Base-by-base conservation (phyloP, 2,329 filamentous ascomycete genomes). In the Botryotinia convoluta region DNA sequence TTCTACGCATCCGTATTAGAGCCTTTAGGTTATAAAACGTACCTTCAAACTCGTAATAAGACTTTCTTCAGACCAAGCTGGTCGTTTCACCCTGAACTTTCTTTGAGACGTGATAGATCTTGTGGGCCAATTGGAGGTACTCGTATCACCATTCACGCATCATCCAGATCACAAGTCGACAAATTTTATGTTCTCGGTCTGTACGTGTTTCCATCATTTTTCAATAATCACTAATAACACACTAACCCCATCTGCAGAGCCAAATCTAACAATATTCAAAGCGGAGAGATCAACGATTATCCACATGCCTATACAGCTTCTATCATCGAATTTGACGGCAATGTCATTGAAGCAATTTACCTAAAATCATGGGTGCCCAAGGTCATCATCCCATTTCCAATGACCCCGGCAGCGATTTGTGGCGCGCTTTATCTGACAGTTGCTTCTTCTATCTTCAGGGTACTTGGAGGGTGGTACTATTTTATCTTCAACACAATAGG, bases 271-370 rank as follows among this genome's bases (percentile, higher is more conserved):
- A 39, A 9, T 16, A 20, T 54, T 8, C 14, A 29, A n/a, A 37
- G 22, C 16, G 26, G 35, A 26, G 18, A 26, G 20, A 42, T n/a
- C 4, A 12, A 4, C 18, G n/a, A 57, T 26, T 39, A 39, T 10
- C 4, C 26, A 39, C 37, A 39, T 39, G 45, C 63, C 22, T 54
- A 29, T 35, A 39, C 18, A 32, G 65, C 35, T 20, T 68, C 48
- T 37, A 54, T 68, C 10, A 29, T 37, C 10, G 45, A 54, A 35
- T 29, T 32, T 20, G 64, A 68, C 26, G 35, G 22, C 35, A 68
- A 68, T 29, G n/a, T 57, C 16, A 68, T 68, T 57, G 48, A 57
- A 20, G 35, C 65, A 9, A 68, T 68, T 57, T 57, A 57, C 18
- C 10, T 42, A 1, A 68, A 32, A 29, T 57, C 35, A 57, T 57